phyloP scores from a whole-genome alignment of 371 early-diverging fungal species.

The Mucor saturninus region DNA sequence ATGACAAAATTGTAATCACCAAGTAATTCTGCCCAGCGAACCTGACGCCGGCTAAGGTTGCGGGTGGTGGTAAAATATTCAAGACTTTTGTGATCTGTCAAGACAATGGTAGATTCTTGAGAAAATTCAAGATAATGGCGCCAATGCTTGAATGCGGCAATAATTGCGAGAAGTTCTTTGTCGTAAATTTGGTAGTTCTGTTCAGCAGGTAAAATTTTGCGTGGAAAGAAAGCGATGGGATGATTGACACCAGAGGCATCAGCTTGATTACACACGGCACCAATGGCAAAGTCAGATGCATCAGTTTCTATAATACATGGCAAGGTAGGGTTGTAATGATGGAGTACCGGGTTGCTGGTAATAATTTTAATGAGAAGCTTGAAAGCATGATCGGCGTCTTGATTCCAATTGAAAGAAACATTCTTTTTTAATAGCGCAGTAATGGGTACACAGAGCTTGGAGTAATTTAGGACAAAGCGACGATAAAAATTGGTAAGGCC shows the following conservation, averaged over 20 bases:
- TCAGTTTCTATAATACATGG: slow-evolving; percentile 53
- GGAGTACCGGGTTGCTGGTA: slow-evolving; percentile 30
- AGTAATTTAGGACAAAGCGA: slow-evolving; percentile 50
- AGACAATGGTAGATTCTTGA: slow-evolving; percentile 29
- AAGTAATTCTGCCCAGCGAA: slow-evolving; percentile 38
- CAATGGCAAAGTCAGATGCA: slow-evolving; percentile 52
- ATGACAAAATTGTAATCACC: slow-evolving; percentile 37
- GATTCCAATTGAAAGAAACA: slow-evolving; percentile 35
- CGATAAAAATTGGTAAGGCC: slow-evolving; percentile 60
- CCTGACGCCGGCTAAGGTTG: slow-evolving; percentile 40
- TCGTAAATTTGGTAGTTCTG: slow-evolving; percentile 47
- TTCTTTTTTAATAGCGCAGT: slow-evolving; percentile 21
- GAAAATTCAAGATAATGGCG: slow-evolving; percentile 47
- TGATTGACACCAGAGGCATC: slow-evolving; percentile 24
- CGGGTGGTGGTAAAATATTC: slow-evolving; percentile 37
- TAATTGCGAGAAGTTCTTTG: slow-evolving; percentile 46
- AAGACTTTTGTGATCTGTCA: slow-evolving; percentile 57
- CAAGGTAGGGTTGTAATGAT: slow-evolving; percentile 33
- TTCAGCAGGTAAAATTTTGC: slow-evolving; percentile 37
- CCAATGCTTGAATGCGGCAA: slow-evolving; percentile 45
- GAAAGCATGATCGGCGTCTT: too few species aligned
- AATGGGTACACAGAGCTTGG: slow-evolving; percentile 18
- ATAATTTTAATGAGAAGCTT: slow-evolving; percentile 43
- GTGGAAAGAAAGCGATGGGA: slow-evolving; percentile 48
- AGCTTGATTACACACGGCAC: slow-evolving; percentile 49